Evolutionary conservation across 2,329 filamentous ascomycete species (phyloP), one percentile per base, ranked within the genome.

Genomic region (Sporothrix variecibatus): DNA sequence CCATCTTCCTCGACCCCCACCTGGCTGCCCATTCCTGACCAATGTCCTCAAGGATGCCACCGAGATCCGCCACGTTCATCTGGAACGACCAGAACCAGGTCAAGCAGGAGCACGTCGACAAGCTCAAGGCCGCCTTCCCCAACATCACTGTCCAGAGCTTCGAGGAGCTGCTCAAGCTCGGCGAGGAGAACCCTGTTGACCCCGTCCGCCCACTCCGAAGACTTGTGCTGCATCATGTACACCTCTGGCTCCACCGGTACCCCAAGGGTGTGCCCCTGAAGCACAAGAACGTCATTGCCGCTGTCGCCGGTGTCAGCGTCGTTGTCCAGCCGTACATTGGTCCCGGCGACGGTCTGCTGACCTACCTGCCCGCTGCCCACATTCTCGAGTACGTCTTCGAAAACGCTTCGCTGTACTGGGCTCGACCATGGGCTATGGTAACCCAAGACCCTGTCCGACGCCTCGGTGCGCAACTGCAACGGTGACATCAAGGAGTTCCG

Each of bases 351-450:
- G 88, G 89, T 69, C 86, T 97, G 67, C 86, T 97, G 72, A 93
- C 94, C 53, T 97, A 97, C 81, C 90, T 97, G 2, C 94, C 94
- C 5, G 89, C 94, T 72, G 93, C 94, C 1, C 94, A 97, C 80
- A 97, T 97, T 80, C 89, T 97, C 78, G 94, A 97, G 81, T 95
- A 94, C 80, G 93, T 97, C 77, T 96, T 97, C 80, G 94, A 97
- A 84, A 95, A 95, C 80, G 89, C 93, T 12, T 91, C 90, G 75
- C 83, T 97, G 76, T 94, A 89, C 85, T 97, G 94, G 94, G 94
- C 79, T 90, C 92, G 73, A 93, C 91, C 73, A 94, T 97, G 91
- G 94, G 94, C 60, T 97, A 97, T 82, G 94, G 94, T 76, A 95
- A 94, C 82, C 93, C 53, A 92, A 93, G 82, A 97, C 94, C 2